A percentile compares a stretch with the other conserved stretches of the same genome.
Conservation (phyloP, 768 basidiomycete genomes). For the Brasilioporus rufonigricans region DNA sequence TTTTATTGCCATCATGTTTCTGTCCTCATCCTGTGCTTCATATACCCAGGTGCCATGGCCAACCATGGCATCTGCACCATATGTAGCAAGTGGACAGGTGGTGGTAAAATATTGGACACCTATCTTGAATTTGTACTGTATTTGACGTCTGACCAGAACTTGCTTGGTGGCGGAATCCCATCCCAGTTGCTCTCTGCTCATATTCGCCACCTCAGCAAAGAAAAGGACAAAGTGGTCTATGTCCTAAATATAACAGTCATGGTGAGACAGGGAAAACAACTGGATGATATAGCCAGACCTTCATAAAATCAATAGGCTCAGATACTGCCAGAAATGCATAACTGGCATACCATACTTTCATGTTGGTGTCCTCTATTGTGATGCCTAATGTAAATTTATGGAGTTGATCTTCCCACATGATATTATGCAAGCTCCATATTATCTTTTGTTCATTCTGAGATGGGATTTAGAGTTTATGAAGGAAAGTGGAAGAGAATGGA, state of each 20-base stretch:
- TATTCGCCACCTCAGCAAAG: conserved; percentile 1
- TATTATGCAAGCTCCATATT: conserved; percentile 25
- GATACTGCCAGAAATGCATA: conserved; percentile 1
- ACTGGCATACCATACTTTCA: conserved; percentile 30
- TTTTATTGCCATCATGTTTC: not conserved
- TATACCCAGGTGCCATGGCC: not conserved
- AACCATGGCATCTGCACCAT: not conserved
- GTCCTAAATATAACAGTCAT: not conserved
- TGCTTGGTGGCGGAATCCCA: not conserved
- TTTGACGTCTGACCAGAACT: not conserved
- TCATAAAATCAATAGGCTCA: not conserved
- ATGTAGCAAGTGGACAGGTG: not conserved
- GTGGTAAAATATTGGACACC: not conserved
- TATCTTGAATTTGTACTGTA: not conserved
- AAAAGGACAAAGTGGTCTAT: conserved; percentile 2
- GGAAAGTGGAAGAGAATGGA: not conserved
- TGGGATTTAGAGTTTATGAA: not conserved
- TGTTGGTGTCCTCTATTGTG: conserved; percentile 21
- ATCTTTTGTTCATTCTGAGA: conserved; percentile 19
- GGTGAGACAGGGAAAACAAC: not conserved
- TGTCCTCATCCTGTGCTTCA: not conserved
- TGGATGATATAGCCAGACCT: not conserved
- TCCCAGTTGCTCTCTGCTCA: not conserved
- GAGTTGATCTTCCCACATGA: conserved; percentile 27
- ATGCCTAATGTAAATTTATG: conserved; percentile 27